Percentiles rank a stretch among this genome's conserved stretches.
Conservation (phyloP, 306 rosid species). For the Aeschynomene evenia region DNA sequence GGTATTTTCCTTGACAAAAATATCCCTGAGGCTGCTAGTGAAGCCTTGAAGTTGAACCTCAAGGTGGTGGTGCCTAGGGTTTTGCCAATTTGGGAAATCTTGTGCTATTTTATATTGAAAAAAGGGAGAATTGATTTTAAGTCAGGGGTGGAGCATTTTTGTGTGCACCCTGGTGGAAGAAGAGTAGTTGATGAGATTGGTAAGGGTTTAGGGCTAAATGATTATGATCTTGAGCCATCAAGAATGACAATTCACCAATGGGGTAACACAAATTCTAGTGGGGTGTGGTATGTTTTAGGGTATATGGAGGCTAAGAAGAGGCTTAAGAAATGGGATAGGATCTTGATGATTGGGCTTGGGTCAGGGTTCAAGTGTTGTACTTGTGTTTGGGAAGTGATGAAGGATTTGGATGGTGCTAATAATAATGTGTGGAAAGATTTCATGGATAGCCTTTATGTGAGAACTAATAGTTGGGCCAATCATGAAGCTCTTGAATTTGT, state of each 20-base stretch:
- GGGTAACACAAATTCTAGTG: constrained; percentile 63
- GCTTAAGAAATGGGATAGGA: constrained; percentile 49
- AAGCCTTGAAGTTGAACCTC: constrained; percentile 49
- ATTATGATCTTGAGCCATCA: constrained; percentile 55
- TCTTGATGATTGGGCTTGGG: constrained; percentile 66
- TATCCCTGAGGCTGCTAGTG: constrained; percentile 47
- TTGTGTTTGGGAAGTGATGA: constrained; percentile 66
- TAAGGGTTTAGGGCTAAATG: constrained; percentile 42
- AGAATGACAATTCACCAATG: constrained; percentile 62
- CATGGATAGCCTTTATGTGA: too few relatives aligned
- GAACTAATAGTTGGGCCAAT: constrained; percentile 52
- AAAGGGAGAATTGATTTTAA: constrained; percentile 31
- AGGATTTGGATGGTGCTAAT: constrained; percentile 47
- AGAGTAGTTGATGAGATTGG: constrained; percentile 58
- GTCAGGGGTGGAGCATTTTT: constrained; percentile 57
- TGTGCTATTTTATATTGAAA: neutral
- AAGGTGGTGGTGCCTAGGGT: constrained; percentile 41
- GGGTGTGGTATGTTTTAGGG: constrained; percentile 66
- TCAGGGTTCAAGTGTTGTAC: constrained; percentile 66
- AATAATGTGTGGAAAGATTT: constrained; percentile 57
- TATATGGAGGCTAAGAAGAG: constrained; percentile 76
- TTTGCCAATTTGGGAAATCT: constrained; percentile 46
- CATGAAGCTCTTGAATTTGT: constrained; percentile 48
- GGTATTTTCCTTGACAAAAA: constrained; percentile 54
- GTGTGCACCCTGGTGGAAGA: constrained; percentile 58